These are phyloP conservation scores for Coemansia sp. DNA, from an alignment of 192 early-diverging fungal genomes.

Conservation along the genomic window DNA sequence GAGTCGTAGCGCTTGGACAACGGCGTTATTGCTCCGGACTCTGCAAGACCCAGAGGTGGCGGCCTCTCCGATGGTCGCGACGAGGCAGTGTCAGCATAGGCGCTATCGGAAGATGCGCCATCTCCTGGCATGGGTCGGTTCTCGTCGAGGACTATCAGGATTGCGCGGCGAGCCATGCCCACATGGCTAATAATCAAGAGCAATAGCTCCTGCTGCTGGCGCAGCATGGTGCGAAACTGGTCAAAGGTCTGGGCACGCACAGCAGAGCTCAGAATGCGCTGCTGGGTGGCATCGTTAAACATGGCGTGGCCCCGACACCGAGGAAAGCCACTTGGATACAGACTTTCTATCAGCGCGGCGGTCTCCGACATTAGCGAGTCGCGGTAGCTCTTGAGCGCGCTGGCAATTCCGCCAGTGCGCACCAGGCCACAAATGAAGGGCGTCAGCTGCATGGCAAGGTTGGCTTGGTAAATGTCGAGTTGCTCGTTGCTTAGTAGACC, in stretches of 20 bases:
- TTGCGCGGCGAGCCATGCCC: conserved; percentile 66
- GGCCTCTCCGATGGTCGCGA: too few relatives aligned
- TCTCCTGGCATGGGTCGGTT: conserved; percentile 34
- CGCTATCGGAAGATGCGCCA: background rate
- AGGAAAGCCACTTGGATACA: conserved; percentile 46
- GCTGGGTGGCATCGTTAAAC: conserved; percentile 35
- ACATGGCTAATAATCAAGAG: conserved; percentile 70
- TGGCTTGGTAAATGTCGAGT: conserved; percentile 48
- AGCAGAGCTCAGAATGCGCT: conserved; percentile 50
- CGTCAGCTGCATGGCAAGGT: conserved; percentile 53
- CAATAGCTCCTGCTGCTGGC: conserved; percentile 70
- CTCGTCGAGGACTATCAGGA: conserved; percentile 61
- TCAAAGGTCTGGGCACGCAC: conserved; percentile 81
- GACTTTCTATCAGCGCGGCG: conserved; percentile 71
- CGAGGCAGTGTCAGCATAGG: too few relatives aligned
- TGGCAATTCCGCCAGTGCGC: conserved; percentile 62
- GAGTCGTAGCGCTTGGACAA: conserved; percentile 11
- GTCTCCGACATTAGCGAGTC: conserved; percentile 73
- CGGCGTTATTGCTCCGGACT: background rate
- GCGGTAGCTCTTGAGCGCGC: conserved; percentile 71
- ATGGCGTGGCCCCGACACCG: conserved; percentile 35
- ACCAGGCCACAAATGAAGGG: conserved; percentile 77
- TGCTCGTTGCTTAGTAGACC: conserved; percentile 18
- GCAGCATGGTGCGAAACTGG: conserved; percentile 73
- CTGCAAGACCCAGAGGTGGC: too few relatives aligned